Evolutionary conservation across 352 stramenopile genomes (phyloP).

Genomic region (Phytophthora gonapodyides): DNA sequence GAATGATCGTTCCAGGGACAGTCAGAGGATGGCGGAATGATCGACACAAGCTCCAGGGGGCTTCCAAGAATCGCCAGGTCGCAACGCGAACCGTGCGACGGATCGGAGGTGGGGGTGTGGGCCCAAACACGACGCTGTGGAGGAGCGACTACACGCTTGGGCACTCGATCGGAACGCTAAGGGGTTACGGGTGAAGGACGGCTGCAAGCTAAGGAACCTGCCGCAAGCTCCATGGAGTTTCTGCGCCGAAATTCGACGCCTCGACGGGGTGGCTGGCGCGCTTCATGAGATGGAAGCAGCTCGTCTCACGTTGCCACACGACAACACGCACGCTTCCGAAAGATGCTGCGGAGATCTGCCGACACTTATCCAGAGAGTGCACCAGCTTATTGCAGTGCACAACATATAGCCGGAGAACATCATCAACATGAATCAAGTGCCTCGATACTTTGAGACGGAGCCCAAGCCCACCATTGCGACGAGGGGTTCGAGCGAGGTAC

Average conservation of each 20-base stretch:
- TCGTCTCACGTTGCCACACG: conserved; percentile 6
- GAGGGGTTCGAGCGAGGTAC: conserved; percentile 3
- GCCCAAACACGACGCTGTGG: not conserved
- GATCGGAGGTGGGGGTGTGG: not conserved
- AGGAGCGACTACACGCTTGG: not conserved
- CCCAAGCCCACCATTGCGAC: conserved; percentile 7
- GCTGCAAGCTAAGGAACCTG: conserved; percentile 8
- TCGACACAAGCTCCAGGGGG: not conserved
- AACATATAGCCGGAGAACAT: conserved; percentile 7
- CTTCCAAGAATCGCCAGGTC: conserved; percentile 1
- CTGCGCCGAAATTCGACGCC: not conserved
- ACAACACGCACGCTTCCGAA: conserved; percentile 2
- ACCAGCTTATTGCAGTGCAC: conserved; percentile 7
- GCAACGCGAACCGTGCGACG: conserved; percentile 1
- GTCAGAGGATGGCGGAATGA: no score
- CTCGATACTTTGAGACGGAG: conserved; percentile 16
- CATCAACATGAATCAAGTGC: conserved; percentile 12
- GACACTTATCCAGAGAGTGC: conserved; percentile 7
- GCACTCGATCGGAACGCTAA: conserved; percentile 2
- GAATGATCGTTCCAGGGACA: not conserved
- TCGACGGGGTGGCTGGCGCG: conserved; percentile 4
- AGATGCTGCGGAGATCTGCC: conserved; percentile 4
- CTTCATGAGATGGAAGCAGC: not conserved
- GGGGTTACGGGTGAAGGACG: conserved; percentile 7
- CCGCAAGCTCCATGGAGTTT: not conserved